Conservation (phyloP, 1,284 basidiomycete genomes). For the Sporisorium scitamineum region DNA sequence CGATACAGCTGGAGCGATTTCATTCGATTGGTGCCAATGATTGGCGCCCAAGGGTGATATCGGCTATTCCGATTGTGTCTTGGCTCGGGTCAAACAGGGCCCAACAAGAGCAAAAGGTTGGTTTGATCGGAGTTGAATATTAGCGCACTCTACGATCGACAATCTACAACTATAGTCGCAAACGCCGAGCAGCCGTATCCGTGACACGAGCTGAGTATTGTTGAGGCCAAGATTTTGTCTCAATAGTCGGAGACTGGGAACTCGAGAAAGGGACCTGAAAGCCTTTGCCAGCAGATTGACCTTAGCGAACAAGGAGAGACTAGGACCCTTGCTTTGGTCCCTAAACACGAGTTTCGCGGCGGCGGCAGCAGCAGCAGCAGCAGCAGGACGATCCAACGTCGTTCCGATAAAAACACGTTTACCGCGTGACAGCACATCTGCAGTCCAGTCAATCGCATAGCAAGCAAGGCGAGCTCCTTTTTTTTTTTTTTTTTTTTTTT, state of each 20-base stretch:
- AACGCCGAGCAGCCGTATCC: no score
- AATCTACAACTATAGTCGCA: no score
- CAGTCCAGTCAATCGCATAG: neutral
- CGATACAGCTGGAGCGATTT: neutral
- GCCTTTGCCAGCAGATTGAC: no score
- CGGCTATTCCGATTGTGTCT: neutral
- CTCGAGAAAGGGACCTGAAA: neutral
- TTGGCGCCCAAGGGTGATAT: neutral
- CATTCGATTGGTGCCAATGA: neutral
- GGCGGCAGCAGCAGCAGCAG: conserved; percentile 1
- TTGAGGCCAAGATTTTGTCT: neutral
- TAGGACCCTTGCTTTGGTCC: neutral
- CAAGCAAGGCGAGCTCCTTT: conserved; percentile 2
- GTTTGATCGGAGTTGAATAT: neutral
- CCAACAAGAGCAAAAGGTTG: neutral
- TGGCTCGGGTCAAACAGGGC: neutral
- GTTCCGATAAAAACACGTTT: neutral
- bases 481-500: neutral
- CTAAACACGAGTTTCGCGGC: neutral
- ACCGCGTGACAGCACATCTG: conserved; percentile 5
- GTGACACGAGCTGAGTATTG: neutral
- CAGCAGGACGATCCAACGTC: conserved; percentile 5
- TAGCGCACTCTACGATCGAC: neutral
- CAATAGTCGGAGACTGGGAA: neutral
- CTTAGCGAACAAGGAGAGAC: neutral